A percentile compares a stretch with the other conserved stretches of the same genome.
phyloP scores from a whole-genome alignment of 768 basidiomycete species.

The Leccinum subgranulosum region DNA sequence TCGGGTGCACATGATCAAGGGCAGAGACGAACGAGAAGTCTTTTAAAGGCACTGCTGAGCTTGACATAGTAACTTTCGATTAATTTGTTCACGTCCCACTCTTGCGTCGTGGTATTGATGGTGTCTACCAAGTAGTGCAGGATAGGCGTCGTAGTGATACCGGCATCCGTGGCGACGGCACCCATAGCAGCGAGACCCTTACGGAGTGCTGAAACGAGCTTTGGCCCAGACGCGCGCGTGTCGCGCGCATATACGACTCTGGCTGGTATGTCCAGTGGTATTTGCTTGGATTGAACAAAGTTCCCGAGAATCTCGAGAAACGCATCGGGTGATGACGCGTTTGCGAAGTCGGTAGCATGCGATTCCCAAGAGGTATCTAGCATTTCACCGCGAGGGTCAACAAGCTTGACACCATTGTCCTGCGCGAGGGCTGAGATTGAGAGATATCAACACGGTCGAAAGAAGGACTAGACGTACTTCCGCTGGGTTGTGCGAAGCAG shows the following conservation, averaged over 20 bases:
- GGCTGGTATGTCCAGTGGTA: slow-evolving; percentile 77
- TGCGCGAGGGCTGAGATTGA: slow-evolving; percentile 30
- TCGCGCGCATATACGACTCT: slow-evolving; percentile 90
- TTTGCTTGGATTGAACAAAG: slow-evolving; percentile 61
- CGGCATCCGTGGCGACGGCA: slow-evolving; percentile 68
- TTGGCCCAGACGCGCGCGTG: slow-evolving; percentile 83
- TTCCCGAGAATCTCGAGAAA: slow-evolving; percentile 62
- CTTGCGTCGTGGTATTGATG: slow-evolving; percentile 80
- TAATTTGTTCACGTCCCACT: slow-evolving; percentile 77
- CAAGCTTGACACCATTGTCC: slow-evolving; percentile 99
- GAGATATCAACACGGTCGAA: neutral
- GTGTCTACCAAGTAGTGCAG: slow-evolving; percentile 92
- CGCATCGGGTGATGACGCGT: slow-evolving; percentile 71
- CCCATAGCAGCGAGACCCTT: slow-evolving; percentile 78
- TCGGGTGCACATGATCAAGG: neutral
- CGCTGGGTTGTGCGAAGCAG: slow-evolving; percentile 99
- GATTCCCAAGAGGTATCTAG: slow-evolving; percentile 89
- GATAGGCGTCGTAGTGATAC: slow-evolving; percentile 89
- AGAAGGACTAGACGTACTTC: slow-evolving; percentile 47
- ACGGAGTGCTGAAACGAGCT: slow-evolving; percentile 72
- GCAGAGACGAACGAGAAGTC: slow-evolving; percentile 66
- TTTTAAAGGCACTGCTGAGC: slow-evolving; percentile 79
- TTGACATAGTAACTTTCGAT: slow-evolving; percentile 83
- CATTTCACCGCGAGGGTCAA: slow-evolving; percentile 98
- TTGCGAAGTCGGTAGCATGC: slow-evolving; percentile 84